Evolutionary conservation across 2,329 filamentous ascomycete species (phyloP).

Genomic region (Ceratocystis colombiana): DNA sequence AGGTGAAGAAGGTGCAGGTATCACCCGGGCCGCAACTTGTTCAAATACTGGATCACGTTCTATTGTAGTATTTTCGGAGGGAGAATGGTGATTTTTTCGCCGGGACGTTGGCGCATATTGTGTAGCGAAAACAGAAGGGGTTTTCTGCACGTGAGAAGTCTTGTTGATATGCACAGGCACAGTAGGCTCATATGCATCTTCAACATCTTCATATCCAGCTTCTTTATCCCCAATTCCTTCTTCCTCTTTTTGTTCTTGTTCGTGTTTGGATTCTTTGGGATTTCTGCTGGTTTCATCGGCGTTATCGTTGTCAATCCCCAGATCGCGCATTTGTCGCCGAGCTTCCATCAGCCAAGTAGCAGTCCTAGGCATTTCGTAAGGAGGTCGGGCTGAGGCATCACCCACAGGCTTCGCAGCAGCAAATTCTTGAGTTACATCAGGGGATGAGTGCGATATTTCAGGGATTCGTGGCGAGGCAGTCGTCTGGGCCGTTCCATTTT

Average conservation of each 20-base stretch:
- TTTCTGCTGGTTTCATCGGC: conserved; percentile 1
- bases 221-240: conserved; percentile 13
- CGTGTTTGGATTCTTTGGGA: conserved; percentile 3
- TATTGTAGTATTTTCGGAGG: neutral
- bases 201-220: conserved; percentile 8
- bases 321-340: conserved; percentile 22
- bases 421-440: conserved; percentile 17
- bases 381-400: neutral
- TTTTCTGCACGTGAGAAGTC: neutral
- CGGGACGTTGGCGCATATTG: neutral
- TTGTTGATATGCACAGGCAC: conserved; percentile 15
- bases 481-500: conserved; percentile 18
- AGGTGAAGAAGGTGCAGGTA: conserved; percentile 17
- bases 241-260: conserved; percentile 16
- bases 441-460: conserved; percentile 24
- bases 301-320: conserved; percentile 21
- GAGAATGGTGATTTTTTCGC: neutral
- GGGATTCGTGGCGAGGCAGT: conserved; percentile 20
- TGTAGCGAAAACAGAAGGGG: neutral
- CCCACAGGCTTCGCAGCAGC: neutral
- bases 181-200: conserved; percentile 23
- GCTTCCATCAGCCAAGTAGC: conserved; percentile 22
- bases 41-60: conserved; percentile 15
- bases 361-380: conserved; percentile 12
- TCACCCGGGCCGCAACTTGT: conserved; percentile 15